These are phyloP conservation scores for Kwoniella europaea DNA, from an alignment of 768 basidiomycete species.

Conservation along the genomic window DNA sequence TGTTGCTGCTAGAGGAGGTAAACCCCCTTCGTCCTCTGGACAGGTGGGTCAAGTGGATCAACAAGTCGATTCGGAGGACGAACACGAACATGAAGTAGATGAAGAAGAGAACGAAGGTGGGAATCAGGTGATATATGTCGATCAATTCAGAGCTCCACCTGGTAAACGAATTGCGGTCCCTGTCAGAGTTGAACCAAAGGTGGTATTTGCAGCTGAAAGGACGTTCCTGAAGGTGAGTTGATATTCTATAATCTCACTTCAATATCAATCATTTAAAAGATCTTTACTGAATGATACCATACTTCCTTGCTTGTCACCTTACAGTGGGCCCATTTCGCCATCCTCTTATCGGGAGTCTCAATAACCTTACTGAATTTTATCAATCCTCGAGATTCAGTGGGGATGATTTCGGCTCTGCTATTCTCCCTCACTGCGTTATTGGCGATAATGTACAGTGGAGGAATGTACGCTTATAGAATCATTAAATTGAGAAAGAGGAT, in stretches of 20 bases:
- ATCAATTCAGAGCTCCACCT: slow-evolving; percentile 75
- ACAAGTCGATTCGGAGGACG: slow-evolving; percentile 32
- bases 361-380: slow-evolving; percentile 63
- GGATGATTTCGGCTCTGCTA: slow-evolving; percentile 81
- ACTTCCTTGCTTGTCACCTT: too few species aligned
- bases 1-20: slow-evolving; percentile 30
- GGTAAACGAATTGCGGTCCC: slow-evolving; percentile 92
- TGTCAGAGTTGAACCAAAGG: slow-evolving; percentile 94
- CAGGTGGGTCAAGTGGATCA: neutral
- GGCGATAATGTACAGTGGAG: slow-evolving; percentile 80
- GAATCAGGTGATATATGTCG: slow-evolving; percentile 58
- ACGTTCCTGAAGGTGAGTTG: slow-evolving; percentile 78
- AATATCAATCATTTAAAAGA: neutral
- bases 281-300: too few species aligned
- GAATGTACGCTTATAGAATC: slow-evolving; percentile 56
- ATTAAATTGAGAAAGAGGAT: slow-evolving; percentile 47
- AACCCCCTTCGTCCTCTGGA: slow-evolving; percentile 1
- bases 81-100: slow-evolving; percentile 42
- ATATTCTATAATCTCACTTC: neutral
- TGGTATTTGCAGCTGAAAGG: slow-evolving; percentile 90
- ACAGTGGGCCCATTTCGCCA: slow-evolving; percentile 67
- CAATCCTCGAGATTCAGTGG: slow-evolving; percentile 61
- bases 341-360: slow-evolving; percentile 61
- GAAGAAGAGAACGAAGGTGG: slow-evolving; percentile 62
- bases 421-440: slow-evolving; percentile 90